Percentiles rank a stretch among this genome's conserved stretches.
Conservation (phyloP, 2,329 filamentous ascomycete genomes). For the Aspergillus sp. region DNA sequence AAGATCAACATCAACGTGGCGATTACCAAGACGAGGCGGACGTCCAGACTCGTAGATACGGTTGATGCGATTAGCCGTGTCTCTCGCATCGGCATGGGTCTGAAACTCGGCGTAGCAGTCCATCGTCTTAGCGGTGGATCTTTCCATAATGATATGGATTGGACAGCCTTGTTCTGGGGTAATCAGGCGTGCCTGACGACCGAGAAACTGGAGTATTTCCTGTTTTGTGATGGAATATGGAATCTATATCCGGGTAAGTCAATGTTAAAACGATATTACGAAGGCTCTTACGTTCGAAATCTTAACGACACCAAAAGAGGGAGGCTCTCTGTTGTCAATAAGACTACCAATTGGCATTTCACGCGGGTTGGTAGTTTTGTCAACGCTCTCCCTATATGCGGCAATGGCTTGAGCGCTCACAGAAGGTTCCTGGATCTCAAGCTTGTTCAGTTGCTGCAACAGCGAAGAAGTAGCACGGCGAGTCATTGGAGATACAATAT, state of each 20-base stretch:
- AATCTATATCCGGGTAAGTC: slow-evolving; percentile 36
- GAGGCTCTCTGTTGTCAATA: slow-evolving; percentile 18
- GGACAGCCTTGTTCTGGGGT: slow-evolving; percentile 41
- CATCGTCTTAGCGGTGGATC: slow-evolving; percentile 57
- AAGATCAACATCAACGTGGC: slow-evolving; percentile 47
- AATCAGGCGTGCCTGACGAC: slow-evolving; percentile 43
- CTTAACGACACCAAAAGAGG: slow-evolving; percentile 33
- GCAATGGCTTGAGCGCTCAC: neutral
- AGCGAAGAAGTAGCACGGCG: neutral
- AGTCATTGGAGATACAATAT: slow-evolving; percentile 3
- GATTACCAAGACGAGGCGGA: slow-evolving; percentile 48
- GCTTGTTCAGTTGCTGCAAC: neutral
- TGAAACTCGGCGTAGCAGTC: slow-evolving; percentile 53
- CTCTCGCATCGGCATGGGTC: slow-evolving; percentile 37
- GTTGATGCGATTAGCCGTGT: slow-evolving; percentile 38
- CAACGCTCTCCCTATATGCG: slow-evolving; percentile 6
- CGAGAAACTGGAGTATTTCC: slow-evolving; percentile 50
- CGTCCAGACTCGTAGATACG: slow-evolving; percentile 34
- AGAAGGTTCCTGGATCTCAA: neutral
- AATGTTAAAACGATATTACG: neutral
- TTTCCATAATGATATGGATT: slow-evolving; percentile 60
- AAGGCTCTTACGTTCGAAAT: slow-evolving; percentile 35
- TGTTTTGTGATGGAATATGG: slow-evolving; percentile 52
- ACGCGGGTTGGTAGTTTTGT: slow-evolving; percentile 17
- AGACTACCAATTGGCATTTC: slow-evolving; percentile 32